phyloP scores from a whole-genome alignment of 257 asterid species.

The Craterostigma plantagineum region DNA sequence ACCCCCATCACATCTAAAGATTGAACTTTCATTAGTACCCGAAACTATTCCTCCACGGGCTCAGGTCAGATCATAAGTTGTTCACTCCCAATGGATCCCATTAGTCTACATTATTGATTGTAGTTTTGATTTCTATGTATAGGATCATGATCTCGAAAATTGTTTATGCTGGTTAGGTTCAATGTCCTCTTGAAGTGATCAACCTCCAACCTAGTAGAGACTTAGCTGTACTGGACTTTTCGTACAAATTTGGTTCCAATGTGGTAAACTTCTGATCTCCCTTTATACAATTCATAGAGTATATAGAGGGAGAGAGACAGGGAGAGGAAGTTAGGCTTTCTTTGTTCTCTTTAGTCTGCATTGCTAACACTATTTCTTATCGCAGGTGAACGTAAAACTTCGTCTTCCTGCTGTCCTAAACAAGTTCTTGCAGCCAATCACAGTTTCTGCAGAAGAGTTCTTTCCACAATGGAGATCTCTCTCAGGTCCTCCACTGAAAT shows the following conservation, averaged over 20 bases:
- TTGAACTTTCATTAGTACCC: conserved; percentile 59
- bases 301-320: not conserved
- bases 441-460: conserved; percentile 56
- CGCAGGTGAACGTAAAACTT: conserved; percentile 55
- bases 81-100: conserved; percentile 1
- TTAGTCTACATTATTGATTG: not conserved
- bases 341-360: conserved; percentile 6
- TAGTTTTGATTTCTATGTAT: not conserved
- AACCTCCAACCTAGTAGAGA: conserved; percentile 69
- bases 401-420: conserved; percentile 67
- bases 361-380: conserved; percentile 4
- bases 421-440: conserved; percentile 54
- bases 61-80: conserved; percentile 25
- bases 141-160: not conserved
- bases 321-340: not conserved
- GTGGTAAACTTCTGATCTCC: conserved; percentile 15
- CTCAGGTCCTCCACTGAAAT: conserved; percentile 68
- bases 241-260: conserved; percentile 40
- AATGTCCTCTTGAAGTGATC: conserved; percentile 63
- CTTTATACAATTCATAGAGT: not conserved
- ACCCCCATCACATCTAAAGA: conserved; percentile 50
- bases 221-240: conserved; percentile 63
- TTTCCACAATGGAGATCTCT: conserved; percentile 79
- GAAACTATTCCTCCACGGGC: conserved; percentile 85
- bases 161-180: conserved; percentile 28